These are phyloP conservation scores for Thyridium curvatum DNA, from an alignment of 2,329 filamentous ascomycete genomes.

Conservation along the genomic window DNA sequence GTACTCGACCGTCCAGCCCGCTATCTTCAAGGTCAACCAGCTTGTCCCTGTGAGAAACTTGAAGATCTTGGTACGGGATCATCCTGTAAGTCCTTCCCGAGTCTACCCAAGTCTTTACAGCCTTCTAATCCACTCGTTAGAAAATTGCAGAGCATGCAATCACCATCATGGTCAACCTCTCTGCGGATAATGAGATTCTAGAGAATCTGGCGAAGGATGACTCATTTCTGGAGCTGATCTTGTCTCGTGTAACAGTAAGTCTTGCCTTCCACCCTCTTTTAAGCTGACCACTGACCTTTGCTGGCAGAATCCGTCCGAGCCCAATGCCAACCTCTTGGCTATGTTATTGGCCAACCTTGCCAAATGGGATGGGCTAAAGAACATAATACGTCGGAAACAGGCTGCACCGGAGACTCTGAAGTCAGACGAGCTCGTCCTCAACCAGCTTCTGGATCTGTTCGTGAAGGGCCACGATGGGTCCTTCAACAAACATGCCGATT, in stretches of 20 bases:
- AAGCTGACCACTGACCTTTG: too few relatives aligned
- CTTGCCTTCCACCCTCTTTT: constrained; percentile 7
- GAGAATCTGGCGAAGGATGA: constrained; percentile 71
- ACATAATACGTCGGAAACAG: constrained; percentile 63
- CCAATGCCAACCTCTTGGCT: constrained; percentile 75
- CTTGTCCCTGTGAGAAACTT: constrained; percentile 78
- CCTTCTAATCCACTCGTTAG: too few relatives aligned
- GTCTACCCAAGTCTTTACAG: too few relatives aligned
- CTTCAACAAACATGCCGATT: constrained; percentile 82
- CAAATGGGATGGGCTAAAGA: constrained; percentile 70
- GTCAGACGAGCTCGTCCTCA: constrained; percentile 67
- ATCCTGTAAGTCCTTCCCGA: constrained; percentile 65
- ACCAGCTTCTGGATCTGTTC: constrained; percentile 92
- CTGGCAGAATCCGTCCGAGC: constrained; percentile 55
- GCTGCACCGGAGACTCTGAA: constrained; percentile 62
- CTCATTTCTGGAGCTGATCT: constrained; percentile 67
- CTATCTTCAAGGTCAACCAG: constrained; percentile 77
- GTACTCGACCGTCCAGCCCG: constrained; percentile 66
- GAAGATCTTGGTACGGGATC: constrained; percentile 80
- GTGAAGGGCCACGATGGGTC: constrained; percentile 80
- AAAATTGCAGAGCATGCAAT: constrained; percentile 90
- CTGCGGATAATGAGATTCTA: constrained; percentile 70
- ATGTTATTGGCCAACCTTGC: constrained; percentile 92
- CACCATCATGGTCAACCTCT: constrained; percentile 83
- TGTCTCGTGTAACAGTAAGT: constrained; percentile 69